Conservation (phyloP, 805 yeast species). For the Cyberlindnera misumaiensis region DNA sequence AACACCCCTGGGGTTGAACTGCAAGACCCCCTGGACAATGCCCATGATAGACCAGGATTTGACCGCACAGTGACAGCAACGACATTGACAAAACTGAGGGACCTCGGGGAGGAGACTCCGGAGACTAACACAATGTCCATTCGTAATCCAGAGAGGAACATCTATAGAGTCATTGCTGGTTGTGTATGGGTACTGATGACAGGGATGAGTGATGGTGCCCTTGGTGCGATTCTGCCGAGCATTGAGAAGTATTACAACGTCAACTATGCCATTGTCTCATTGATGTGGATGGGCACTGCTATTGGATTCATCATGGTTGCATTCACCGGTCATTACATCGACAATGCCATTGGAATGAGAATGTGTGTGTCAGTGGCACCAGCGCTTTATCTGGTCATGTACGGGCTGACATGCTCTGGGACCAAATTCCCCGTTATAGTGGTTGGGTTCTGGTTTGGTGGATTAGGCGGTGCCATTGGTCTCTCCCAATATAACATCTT, state of each 20-base stretch:
- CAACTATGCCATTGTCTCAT: slow-evolving; percentile 46
- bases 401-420: slow-evolving; percentile 40
- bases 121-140: slow-evolving; percentile 22
- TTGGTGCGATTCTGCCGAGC: slow-evolving; percentile 53
- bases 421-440: slow-evolving; percentile 42
- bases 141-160: slow-evolving; percentile 40
- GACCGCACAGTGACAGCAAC: slow-evolving; percentile 7
- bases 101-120: slow-evolving; percentile 4
- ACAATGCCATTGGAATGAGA: slow-evolving; percentile 32
- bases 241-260: slow-evolving; percentile 44
- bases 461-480: slow-evolving; percentile 45
- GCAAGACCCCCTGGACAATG: slow-evolving; percentile 3
- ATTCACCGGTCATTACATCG: slow-evolving; percentile 37
- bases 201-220: slow-evolving; percentile 50
- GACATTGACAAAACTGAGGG: slow-evolving; percentile 8
- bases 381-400: slow-evolving; percentile 32
- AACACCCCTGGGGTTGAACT: neutral
- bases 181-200: slow-evolving; percentile 33
- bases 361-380: slow-evolving; percentile 35
- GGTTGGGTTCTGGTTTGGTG: slow-evolving; percentile 49
- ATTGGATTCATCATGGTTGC: slow-evolving; percentile 49
- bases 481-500: slow-evolving; percentile 48
- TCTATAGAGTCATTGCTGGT: slow-evolving; percentile 34
- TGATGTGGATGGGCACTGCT: slow-evolving; percentile 53
- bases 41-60: slow-evolving; percentile 7